Conservation (phyloP, 768 basidiomycete genomes). For the Phylloporus arenicola region DNA sequence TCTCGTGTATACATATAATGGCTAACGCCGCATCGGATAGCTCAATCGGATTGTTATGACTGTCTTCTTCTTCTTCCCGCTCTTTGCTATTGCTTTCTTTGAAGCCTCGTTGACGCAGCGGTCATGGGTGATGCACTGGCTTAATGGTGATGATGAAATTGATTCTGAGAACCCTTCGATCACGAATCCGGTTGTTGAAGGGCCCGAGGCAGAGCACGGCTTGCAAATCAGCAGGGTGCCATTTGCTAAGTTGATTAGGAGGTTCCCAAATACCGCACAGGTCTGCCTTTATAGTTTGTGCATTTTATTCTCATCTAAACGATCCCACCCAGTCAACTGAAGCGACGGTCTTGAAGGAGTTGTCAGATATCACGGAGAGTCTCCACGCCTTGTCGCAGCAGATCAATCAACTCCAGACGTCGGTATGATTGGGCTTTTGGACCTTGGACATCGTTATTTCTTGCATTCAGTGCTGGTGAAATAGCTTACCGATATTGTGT, state of each 20-base stretch:
- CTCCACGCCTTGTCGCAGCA: slow-evolving; percentile 35
- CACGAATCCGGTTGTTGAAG: slow-evolving; percentile 58
- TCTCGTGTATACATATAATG: no score
- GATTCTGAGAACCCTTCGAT: slow-evolving; percentile 47
- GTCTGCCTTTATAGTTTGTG: slow-evolving; percentile 36
- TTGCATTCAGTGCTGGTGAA: not conserved
- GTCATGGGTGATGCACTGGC: slow-evolving; percentile 66
- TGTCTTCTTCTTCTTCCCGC: slow-evolving; percentile 74
- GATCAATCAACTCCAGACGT: slow-evolving; percentile 27
- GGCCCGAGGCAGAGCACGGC: slow-evolving; percentile 47
- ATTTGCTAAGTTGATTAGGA: slow-evolving; percentile 64
- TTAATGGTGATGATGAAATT: slow-evolving; percentile 54
- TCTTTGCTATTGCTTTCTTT: slow-evolving; percentile 66
- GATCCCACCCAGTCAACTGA: slow-evolving; percentile 57
- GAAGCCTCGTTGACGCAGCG: slow-evolving; percentile 57
- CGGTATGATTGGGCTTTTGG: slow-evolving; percentile 2
- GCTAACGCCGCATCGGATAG: slow-evolving; percentile 29
- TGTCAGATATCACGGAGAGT: slow-evolving; percentile 47
- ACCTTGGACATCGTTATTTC: not conserved
- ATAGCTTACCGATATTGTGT: slow-evolving; percentile 1
- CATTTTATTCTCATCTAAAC: slow-evolving; percentile 3
- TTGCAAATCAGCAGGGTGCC: slow-evolving; percentile 64
- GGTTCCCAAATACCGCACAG: slow-evolving; percentile 67
- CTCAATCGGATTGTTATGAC: slow-evolving; percentile 78
- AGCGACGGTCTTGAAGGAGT: slow-evolving; percentile 58